Percentiles rank a stretch among this genome's conserved stretches.
Conservation (phyloP, 2,329 filamentous ascomycete species). For the Aspergillaceae sp. region DNA sequence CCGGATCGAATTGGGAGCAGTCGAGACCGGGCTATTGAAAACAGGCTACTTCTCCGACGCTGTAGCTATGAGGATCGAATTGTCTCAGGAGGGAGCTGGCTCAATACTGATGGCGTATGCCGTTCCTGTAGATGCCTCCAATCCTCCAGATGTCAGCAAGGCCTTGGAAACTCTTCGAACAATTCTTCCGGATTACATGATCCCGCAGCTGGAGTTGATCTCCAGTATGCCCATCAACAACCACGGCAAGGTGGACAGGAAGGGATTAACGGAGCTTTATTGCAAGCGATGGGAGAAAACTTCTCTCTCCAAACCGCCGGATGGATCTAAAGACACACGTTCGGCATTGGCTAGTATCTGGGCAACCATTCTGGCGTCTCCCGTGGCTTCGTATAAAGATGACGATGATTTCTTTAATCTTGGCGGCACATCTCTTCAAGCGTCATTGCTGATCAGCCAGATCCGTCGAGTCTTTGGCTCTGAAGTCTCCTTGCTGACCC, state of each 20-base stretch:
- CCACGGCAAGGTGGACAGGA: constrained; percentile 56
- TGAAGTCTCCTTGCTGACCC: constrained; percentile 9
- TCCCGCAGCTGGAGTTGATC: constrained; percentile 61
- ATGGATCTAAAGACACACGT: too few species aligned
- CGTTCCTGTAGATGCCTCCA: constrained; percentile 39
- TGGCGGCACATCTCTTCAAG: constrained; percentile 15
- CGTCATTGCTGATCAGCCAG: constrained; percentile 10
- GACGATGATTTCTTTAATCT: constrained; percentile 15
- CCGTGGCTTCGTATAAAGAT: not conserved
- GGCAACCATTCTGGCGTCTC: constrained; percentile 4
- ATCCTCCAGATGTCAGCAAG: constrained; percentile 25
- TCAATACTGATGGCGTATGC: constrained; percentile 14
- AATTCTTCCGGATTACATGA: constrained; percentile 60
- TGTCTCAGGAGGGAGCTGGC: constrained; percentile 5
- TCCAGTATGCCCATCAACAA: constrained; percentile 60
- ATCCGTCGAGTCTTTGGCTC: constrained; percentile 9
- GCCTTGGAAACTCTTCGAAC: constrained; percentile 54
- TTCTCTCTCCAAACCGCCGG: too few species aligned
- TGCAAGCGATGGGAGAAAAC: constrained; percentile 1
- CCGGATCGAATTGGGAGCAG: constrained; percentile 79
- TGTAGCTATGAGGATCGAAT: constrained; percentile 7
- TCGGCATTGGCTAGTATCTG: constrained; percentile 1
- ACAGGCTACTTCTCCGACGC: constrained; percentile 12
- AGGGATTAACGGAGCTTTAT: constrained; percentile 7
- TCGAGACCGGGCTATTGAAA: constrained; percentile 54